Evolutionary conservation across 176 grass and related monocot species (phyloP), one percentile per base, ranked within the genome.

Genomic region (Avena eriantha): DNA sequence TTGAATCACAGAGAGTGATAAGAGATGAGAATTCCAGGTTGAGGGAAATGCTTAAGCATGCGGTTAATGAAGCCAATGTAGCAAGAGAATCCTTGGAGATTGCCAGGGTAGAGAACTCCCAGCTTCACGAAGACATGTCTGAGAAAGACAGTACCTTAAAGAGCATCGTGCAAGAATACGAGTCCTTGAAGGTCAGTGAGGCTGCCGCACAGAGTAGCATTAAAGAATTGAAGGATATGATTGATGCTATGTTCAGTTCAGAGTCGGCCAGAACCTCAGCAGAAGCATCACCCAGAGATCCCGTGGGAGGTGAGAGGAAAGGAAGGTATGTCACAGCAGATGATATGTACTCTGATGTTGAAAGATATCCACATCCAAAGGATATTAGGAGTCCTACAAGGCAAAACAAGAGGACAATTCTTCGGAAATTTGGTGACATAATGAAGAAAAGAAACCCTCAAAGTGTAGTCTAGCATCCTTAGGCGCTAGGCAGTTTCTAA

Each of bases 21-120:
- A 93, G 92, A 80, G 92, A 93, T 47, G 97, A 99, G 66, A 96
- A 94, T 46, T 84, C 88, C 29, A 91, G 86, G 78, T 39, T 94
- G 68, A 94, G 96, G 76, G 92, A 95, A 88, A 96, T 94, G 82
- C 73, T 96, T 55, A 99, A 99, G 82, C 94, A 93, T 76, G 90
- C 90, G 0, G 87, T 99, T 33, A 79, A 83, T 75, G 92, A 99
- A 90, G 94, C 89, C 50, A 91, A 73, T 39, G 81, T 89, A 65
- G 87, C 88, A 76, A 93, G 84, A 88, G 94, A 99, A 82, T 93
- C 92, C 13, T 21, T 96, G 49, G 87, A 94, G 87, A 92, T 88
- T 67, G 86, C 89, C 19, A 94, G 92, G 77, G 39, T 83, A 57
- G 97, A 99, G 58, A 99, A 93, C 65, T 91, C 86, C 82, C 69